These are phyloP conservation scores for Trichoderma guizhouense DNA, from an alignment of 2,329 filamentous ascomycete genomes.

Conservation along the genomic window DNA sequence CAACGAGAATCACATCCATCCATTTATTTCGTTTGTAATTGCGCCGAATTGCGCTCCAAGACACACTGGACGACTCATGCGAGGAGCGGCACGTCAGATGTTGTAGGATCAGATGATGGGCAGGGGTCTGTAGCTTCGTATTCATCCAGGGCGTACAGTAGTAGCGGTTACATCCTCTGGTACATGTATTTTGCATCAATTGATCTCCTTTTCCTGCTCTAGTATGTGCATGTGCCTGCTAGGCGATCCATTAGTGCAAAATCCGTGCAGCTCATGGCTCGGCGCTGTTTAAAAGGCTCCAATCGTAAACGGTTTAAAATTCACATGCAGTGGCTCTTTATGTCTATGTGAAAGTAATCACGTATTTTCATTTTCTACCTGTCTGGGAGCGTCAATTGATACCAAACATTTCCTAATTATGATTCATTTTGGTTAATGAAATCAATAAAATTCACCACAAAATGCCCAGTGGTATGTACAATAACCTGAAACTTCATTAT, in stretches of 20 bases:
- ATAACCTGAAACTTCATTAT: neutral
- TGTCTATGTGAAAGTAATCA: neutral
- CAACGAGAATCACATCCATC: neutral
- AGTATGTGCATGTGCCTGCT: neutral
- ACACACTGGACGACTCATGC: neutral
- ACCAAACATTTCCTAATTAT: neutral
- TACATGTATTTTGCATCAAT: neutral
- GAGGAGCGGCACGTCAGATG: neutral
- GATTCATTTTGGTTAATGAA: neutral
- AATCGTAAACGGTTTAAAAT: neutral
- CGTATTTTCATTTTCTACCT: neutral
- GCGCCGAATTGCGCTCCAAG: neutral
- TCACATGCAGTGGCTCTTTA: neutral
- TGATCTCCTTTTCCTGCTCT: neutral
- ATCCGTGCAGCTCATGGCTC: neutral
- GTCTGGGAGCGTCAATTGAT: neutral
- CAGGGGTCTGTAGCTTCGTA: conserved; percentile 7
- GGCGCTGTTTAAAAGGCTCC: neutral
- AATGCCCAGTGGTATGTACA: neutral
- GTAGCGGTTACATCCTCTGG: neutral
- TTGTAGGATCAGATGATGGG: conserved; percentile 9
- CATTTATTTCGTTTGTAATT: neutral
- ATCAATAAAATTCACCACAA: neutral
- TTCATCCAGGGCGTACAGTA: neutral
- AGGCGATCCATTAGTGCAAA: neutral